phyloP scores from a whole-genome alignment of 805 yeast genomes.

The Barnettozyma vustinii region DNA sequence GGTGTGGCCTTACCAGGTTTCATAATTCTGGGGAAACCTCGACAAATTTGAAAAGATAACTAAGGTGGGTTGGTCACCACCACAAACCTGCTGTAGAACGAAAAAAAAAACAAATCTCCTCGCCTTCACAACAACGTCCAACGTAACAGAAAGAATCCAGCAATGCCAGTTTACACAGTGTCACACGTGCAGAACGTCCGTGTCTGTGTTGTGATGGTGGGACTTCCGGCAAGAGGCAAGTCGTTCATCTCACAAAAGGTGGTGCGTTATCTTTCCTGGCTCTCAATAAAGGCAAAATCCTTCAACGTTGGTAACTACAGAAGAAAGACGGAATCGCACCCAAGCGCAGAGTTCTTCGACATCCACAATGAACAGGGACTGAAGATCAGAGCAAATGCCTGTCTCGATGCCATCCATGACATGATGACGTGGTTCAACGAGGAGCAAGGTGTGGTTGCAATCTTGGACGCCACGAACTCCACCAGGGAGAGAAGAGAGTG shows the following conservation, averaged over 20 bases:
- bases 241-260: slow-evolving; percentile 92
- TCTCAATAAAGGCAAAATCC: slow-evolving; percentile 77
- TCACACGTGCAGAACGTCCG: slow-evolving; percentile 58
- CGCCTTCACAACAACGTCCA: background rate
- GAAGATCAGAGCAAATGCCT: slow-evolving; percentile 61
- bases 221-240: slow-evolving; percentile 88
- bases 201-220: slow-evolving; percentile 85
- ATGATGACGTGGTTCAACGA: slow-evolving; percentile 83
- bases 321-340: slow-evolving; percentile 54
- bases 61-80: too few relatives aligned
- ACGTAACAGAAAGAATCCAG: background rate
- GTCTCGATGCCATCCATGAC: slow-evolving; percentile 64
- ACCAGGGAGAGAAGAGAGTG: slow-evolving; percentile 65
- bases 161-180: slow-evolving; percentile 34
- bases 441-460: slow-evolving; percentile 83
- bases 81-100: background rate
- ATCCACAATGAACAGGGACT: slow-evolving; percentile 60
- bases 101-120: too few relatives aligned
- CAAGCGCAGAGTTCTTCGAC: slow-evolving; percentile 76
- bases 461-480: slow-evolving; percentile 89
- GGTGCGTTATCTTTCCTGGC: slow-evolving; percentile 89
- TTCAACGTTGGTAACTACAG: slow-evolving; percentile 89
- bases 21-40: background rate
- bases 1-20: background rate
- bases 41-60: background rate